Base-by-base conservation (phyloP, 1,284 basidiomycete genomes). In the Psilocybe mexicana region DNA sequence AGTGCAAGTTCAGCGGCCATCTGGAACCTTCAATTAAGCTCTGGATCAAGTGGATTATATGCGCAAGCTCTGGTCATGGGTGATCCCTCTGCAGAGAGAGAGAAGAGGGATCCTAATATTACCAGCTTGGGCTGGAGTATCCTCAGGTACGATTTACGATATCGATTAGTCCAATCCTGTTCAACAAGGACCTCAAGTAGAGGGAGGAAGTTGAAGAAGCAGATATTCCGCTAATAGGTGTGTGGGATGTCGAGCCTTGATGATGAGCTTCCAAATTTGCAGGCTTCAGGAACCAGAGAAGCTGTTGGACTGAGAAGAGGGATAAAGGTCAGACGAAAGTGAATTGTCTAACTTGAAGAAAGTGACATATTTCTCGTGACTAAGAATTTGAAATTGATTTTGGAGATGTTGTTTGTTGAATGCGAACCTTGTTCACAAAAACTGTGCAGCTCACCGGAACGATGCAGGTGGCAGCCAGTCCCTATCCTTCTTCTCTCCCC, bases 391-490 rank as follows among this genome's bases (percentile, higher is more conserved):
- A 7, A 30, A 54, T 61, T 63, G 62, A 61, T 60, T 61, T 60
- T 62, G 45, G 55, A 52, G 45, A 58, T 49, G n/a, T 12, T 6
- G 38, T 40, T 43, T 57, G 61, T 48, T 46, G 51, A 45, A 33
- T 54, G 61, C 69, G 70, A 80, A 80, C 79, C 72, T 81, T 80
- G 78, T 79, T 74, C 69, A 65, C 72, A 74, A 79, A 79, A 82
- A 82, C 80, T 82, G 78, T 81, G 77, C 77, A 82, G 79, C 70
- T 75, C 70, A 62, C 66, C 76, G 76, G 75, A 73, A 73, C 70
- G 69, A 80, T 80, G 79, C 77, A 80, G 73, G 69, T 74, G 60
- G 71, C 67, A 55, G 69, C 63, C 58, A 68, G 64, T 54, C 63
- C 69, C 57, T 72, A 71, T 61, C 59, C 69, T 60, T 59, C 69